Evolutionary conservation across 2,329 filamentous ascomycete species (phyloP).

Genomic region (Conoideocrella luteorostrata): DNA sequence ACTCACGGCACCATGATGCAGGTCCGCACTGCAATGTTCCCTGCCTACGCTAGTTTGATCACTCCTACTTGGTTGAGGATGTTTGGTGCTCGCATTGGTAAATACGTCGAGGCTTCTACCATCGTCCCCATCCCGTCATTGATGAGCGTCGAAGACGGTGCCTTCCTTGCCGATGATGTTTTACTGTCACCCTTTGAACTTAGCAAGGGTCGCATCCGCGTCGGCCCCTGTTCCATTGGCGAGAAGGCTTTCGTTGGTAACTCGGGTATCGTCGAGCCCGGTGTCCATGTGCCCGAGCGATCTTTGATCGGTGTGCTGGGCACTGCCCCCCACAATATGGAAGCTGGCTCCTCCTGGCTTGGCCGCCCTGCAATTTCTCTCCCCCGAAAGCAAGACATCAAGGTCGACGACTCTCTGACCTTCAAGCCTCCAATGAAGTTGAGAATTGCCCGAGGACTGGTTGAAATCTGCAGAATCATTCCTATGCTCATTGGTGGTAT

Average conservation of each 20-base stretch:
- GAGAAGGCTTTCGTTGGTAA: constrained; percentile 15
- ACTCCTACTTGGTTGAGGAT: constrained; percentile 14
- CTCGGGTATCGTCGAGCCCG: constrained; percentile 14
- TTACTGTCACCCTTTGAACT: constrained; percentile 14
- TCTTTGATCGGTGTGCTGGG: constrained; percentile 15
- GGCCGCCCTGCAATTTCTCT: constrained; percentile 16
- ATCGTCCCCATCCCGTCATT: constrained; percentile 14
- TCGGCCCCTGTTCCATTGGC: constrained; percentile 11
- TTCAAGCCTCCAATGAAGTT: constrained; percentile 13
- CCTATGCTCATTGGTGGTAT: constrained; percentile 11
- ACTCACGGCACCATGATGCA: constrained; percentile 13
- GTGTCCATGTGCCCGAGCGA: constrained; percentile 11
- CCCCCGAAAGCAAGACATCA: constrained; percentile 10
- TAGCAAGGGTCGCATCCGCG: constrained; percentile 7
- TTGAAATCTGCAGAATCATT: constrained; percentile 13
- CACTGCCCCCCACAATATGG: constrained; percentile 12
- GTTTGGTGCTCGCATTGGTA: constrained; percentile 13
- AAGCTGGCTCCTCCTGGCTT: constrained; percentile 15
- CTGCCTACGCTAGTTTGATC: constrained; percentile 16
- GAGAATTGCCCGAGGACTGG: constrained; percentile 9
- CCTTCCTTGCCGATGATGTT: constrained; percentile 17
- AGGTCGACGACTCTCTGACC: constrained; percentile 13
- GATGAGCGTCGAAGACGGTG: constrained; percentile 13
- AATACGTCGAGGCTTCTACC: constrained; percentile 15
- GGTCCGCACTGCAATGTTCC: constrained; percentile 10